Evolutionary conservation across 2,329 filamentous ascomycete species (phyloP).

Genomic region (Dactylellina haptotyla): DNA sequence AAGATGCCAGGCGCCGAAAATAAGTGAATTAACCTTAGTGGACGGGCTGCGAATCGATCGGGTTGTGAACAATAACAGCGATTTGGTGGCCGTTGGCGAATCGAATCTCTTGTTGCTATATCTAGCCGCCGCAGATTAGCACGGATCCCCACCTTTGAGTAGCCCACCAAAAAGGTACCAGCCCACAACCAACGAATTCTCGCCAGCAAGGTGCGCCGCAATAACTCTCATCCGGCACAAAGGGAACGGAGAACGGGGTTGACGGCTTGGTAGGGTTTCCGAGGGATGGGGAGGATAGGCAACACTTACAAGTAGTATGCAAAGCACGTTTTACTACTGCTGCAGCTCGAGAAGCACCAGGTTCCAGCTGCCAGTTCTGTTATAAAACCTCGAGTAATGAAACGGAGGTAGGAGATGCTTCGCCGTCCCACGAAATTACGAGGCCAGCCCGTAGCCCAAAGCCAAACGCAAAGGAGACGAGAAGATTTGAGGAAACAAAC

Average conservation of each 20-base stretch:
- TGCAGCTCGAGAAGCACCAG: constrained; percentile 9
- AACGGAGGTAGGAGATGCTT: background rate
- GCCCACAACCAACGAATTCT: background rate
- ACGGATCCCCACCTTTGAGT: constrained; percentile 37
- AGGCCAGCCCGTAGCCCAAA: constrained; percentile 45
- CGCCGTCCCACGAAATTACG: constrained; percentile 39
- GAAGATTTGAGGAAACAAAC: constrained; percentile 4
- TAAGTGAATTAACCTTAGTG: constrained; percentile 4
- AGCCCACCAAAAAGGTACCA: constrained; percentile 17
- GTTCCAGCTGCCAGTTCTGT: constrained; percentile 15
- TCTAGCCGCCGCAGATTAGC: constrained; percentile 49
- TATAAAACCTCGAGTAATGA: background rate
- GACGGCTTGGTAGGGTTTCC: background rate
- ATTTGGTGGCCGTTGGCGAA: constrained; percentile 13
- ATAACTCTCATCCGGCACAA: background rate
- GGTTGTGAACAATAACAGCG: background rate
- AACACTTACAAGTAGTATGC: background rate
- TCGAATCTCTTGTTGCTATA: constrained; percentile 32
- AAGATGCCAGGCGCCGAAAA: constrained; percentile 27
- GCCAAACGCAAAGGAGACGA: too few relatives aligned
- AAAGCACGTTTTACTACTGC: background rate
- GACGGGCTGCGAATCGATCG: constrained; percentile 37
- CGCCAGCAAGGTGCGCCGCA: background rate
- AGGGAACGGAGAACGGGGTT: background rate
- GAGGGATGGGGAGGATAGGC: background rate